Percentiles rank a stretch among this genome's conserved stretches.
Evolutionary conservation across 768 basidiomycete species (phyloP).

Genomic region (Pleurotus citrinopileatus): DNA sequence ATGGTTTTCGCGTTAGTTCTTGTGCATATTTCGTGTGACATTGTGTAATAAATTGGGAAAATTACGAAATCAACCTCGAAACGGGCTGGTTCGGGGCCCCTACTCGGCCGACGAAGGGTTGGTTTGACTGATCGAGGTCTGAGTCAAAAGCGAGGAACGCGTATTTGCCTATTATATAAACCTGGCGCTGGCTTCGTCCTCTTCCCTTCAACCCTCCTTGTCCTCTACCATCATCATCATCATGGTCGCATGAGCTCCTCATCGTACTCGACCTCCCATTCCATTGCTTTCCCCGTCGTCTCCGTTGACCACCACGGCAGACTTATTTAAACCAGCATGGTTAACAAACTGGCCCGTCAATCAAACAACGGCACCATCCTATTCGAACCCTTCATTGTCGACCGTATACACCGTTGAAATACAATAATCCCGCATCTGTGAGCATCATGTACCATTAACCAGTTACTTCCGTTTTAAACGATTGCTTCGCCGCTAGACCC

Average conservation of each 20-base stretch:
- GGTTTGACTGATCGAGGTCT: conserved; percentile 15
- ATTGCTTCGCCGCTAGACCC: conserved; percentile 1
- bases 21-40: conserved; percentile 8
- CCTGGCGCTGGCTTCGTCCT: conserved; percentile 17
- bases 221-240: conserved; percentile 19
- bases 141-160: conserved; percentile 16
- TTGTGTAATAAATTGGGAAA: background rate
- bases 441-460: background rate
- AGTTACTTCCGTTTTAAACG: background rate
- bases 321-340: conserved; percentile 54
- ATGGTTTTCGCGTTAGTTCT: conserved; percentile 1
- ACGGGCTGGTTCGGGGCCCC: conserved; percentile 12
- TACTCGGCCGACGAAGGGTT: conserved; percentile 9
- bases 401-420: conserved; percentile 75
- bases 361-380: conserved; percentile 85
- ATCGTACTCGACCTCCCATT: conserved; percentile 20
- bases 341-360: conserved; percentile 78
- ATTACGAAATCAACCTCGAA: background rate
- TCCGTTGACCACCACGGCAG: conserved; percentile 37
- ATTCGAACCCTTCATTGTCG: conserved; percentile 84
- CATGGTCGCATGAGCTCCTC: conserved; percentile 42
- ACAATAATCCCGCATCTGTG: conserved; percentile 22
- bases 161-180: conserved; percentile 23
- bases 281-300: conserved; percentile 24
- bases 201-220: conserved; percentile 17